These are phyloP conservation scores for Multifurca ochricompacta DNA, from an alignment of 768 basidiomycete genomes.

Conservation along the genomic window DNA sequence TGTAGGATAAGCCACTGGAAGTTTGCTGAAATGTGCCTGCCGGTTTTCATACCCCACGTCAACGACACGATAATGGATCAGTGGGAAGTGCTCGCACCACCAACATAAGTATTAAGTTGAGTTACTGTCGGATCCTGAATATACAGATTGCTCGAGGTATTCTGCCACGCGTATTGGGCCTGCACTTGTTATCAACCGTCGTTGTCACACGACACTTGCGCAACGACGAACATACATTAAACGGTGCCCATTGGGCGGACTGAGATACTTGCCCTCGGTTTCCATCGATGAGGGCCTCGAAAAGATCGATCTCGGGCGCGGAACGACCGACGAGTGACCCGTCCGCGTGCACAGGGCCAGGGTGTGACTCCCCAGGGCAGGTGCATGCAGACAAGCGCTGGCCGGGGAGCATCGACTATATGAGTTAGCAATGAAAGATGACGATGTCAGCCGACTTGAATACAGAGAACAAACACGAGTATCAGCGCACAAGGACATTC, in stretches of 20 bases:
- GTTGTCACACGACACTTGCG: background rate
- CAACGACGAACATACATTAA: constrained; percentile 7
- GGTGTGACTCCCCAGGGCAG: constrained; percentile 77
- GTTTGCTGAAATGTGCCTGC: constrained; percentile 55
- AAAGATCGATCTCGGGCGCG: constrained; percentile 87
- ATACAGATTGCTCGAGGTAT: constrained; percentile 49
- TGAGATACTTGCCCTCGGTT: constrained; percentile 64
- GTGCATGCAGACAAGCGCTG: constrained; percentile 86
- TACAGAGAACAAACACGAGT: constrained; percentile 51
- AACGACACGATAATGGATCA: background rate
- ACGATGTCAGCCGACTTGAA: background rate
- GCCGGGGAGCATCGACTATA: constrained; percentile 63
- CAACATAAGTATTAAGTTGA: constrained; percentile 54
- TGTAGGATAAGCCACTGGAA: constrained; percentile 62
- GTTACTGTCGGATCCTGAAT: constrained; percentile 50
- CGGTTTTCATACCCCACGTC: background rate
- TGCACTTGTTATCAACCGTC: constrained; percentile 38
- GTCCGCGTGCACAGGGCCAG: constrained; percentile 72
- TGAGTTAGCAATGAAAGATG: background rate
- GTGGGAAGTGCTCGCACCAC: constrained; percentile 34
- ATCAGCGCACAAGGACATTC: constrained; percentile 40
- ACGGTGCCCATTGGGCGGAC: constrained; percentile 74
- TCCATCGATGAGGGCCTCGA: constrained; percentile 67
- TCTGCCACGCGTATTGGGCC: constrained; percentile 59
- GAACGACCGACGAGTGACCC: constrained; percentile 70